Percentiles rank a stretch among this genome's conserved stretches.
These are phyloP conservation scores for Purpureocillium lavendulum DNA, from an alignment of 2,329 filamentous ascomycete genomes.

Conservation along the genomic window DNA sequence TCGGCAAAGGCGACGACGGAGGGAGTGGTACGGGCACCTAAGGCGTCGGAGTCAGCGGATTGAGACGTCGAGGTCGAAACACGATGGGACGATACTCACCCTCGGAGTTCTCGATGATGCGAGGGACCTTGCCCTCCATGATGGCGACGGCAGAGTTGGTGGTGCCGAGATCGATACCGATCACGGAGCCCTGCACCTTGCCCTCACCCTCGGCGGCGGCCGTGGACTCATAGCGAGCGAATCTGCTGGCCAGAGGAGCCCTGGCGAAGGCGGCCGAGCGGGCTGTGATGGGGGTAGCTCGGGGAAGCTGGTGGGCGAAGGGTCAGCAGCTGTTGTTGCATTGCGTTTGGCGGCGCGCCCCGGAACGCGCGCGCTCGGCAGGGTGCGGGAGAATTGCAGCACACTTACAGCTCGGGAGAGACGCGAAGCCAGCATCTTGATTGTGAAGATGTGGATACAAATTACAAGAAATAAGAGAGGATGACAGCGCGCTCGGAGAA, in stretches of 20 bases:
- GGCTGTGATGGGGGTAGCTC: constrained; percentile 61
- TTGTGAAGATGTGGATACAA: constrained; percentile 24
- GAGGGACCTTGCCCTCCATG: constrained; percentile 93
- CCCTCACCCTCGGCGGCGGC: constrained; percentile 32
- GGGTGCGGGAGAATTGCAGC: constrained; percentile 2
- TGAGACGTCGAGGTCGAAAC: not conserved
- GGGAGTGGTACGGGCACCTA: constrained; percentile 36
- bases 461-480: constrained; percentile 21
- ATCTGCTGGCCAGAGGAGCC: constrained; percentile 63
- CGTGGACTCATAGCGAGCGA: constrained; percentile 71
- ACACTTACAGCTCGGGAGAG: constrained; percentile 66
- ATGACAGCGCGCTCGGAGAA: constrained; percentile 24
- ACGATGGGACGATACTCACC: constrained; percentile 39
- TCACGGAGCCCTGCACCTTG: constrained; percentile 92
- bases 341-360: not conserved
- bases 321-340: constrained; percentile 12
- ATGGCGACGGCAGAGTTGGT: constrained; percentile 96
- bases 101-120: constrained; percentile 97
- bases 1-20: constrained; percentile 94
- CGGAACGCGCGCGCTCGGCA: not conserved
- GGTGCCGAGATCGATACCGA: constrained; percentile 96
- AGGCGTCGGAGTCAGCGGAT: not conserved
- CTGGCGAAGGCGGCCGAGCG: constrained; percentile 60
- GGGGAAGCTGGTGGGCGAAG: constrained; percentile 54
- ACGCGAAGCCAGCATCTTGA: constrained; percentile 64